These are phyloP conservation scores for Dalechampia spathulata DNA, from an alignment of 441 rosid species.

Conservation along the genomic window DNA sequence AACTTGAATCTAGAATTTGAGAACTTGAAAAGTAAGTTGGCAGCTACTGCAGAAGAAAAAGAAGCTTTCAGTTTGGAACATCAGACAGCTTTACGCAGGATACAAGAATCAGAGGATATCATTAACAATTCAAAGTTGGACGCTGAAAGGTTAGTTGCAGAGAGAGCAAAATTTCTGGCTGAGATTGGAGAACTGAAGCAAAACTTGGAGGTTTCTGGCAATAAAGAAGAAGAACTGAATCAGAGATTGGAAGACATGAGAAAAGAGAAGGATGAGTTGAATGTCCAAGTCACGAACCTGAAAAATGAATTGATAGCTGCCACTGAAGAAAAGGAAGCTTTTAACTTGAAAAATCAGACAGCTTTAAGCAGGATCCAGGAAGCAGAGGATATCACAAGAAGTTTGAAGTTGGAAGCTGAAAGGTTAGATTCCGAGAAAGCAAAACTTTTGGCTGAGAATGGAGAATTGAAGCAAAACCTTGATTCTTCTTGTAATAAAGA, in stretches of 20 bases:
- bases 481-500: conserved; percentile 26
- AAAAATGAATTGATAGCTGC: conserved; percentile 33
- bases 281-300: too few relatives aligned
- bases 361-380: conserved; percentile 48
- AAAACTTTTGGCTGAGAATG: conserved; percentile 33
- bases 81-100: conserved; percentile 41
- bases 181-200: conserved; percentile 37
- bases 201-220: conserved; percentile 28
- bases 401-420: conserved; percentile 50
- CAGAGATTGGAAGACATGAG: conserved; percentile 41
- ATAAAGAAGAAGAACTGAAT: conserved; percentile 32
- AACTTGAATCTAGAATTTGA: conserved; percentile 18
- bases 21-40: conserved; percentile 43
- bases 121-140: conserved; percentile 44
- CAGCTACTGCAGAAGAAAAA: conserved; percentile 41
- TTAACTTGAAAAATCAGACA: conserved; percentile 38
- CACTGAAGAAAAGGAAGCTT: conserved; percentile 48
- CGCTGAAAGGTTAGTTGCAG: conserved; percentile 36
- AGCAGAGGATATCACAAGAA: conserved; percentile 33
- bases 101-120: conserved; percentile 42
- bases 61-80: conserved; percentile 43
- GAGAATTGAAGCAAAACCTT: conserved; percentile 34
- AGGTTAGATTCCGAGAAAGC: conserved; percentile 37
- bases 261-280: conserved; percentile 40
- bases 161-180: conserved; percentile 32